A percentile compares a stretch with the other conserved stretches of the same genome.
Evolutionary conservation across 306 rosid species (phyloP).

Genomic region (Glycine soja): DNA sequence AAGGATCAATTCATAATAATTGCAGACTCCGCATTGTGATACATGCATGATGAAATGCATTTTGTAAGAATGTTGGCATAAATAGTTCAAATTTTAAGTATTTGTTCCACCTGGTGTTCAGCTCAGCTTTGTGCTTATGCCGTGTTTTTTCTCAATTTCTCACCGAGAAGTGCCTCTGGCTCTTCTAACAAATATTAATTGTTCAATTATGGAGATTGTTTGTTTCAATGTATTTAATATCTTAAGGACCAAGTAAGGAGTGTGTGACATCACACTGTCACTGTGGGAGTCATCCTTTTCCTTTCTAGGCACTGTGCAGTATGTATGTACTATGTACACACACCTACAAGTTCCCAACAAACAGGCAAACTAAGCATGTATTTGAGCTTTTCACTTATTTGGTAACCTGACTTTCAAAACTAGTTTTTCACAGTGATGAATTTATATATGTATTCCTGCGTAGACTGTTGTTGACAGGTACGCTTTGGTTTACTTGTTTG

Average conservation of each 20-base stretch:
- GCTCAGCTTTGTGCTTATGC: neutral
- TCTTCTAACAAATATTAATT: too few species aligned
- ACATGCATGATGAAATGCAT: neutral
- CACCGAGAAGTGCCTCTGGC: neutral
- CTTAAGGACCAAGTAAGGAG: constrained; percentile 4
- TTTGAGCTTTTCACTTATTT: too few species aligned
- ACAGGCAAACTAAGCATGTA: neutral
- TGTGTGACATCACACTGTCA: constrained; percentile 8
- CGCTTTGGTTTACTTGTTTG: constrained; percentile 28
- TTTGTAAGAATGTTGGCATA: constrained; percentile 23
- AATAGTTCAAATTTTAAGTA: constrained; percentile 25
- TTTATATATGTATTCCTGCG: neutral
- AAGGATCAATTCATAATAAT: neutral
- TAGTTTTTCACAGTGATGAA: constrained; percentile 5
- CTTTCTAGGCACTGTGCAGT: constrained; percentile 49
- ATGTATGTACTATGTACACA: neutral
- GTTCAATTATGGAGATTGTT: constrained; percentile 9
- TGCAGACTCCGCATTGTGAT: neutral
- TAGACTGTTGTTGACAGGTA: constrained; percentile 36
- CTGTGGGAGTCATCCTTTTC: constrained; percentile 40
- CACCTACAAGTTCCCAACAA: neutral
- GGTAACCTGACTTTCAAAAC: neutral
- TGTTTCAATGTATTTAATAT: neutral
- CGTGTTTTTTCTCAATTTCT: neutral
- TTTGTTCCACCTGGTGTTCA: constrained; percentile 17